phyloP scores from a whole-genome alignment of 371 early-diverging fungal species.

The Enterocytospora artemiae region DNA sequence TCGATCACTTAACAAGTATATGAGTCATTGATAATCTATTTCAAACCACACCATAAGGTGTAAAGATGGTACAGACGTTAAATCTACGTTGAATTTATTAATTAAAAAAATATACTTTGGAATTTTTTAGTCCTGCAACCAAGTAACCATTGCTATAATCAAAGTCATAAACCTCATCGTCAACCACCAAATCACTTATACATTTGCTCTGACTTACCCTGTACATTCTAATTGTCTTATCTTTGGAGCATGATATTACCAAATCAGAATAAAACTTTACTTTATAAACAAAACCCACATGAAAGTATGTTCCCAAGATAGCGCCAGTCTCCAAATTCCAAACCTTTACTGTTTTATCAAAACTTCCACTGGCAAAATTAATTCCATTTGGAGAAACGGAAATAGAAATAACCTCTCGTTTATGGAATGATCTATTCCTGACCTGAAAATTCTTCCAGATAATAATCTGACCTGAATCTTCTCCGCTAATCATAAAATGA shows the following conservation, averaged over 20 bases:
- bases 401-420: slow-evolving; percentile 85
- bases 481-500: slow-evolving; percentile 57
- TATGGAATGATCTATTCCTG: slow-evolving; percentile 78
- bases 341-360: slow-evolving; percentile 84
- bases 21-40: no score
- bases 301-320: slow-evolving; percentile 70
- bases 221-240: slow-evolving; percentile 85
- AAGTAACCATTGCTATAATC: slow-evolving; percentile 47
- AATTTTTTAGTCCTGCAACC: slow-evolving; percentile 54
- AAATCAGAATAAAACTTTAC: slow-evolving; percentile 65
- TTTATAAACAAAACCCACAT: slow-evolving; percentile 76
- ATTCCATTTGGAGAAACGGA: slow-evolving; percentile 77
- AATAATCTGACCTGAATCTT: slow-evolving; percentile 60
- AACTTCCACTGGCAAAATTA: slow-evolving; percentile 80
- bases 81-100: no score
- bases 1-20: no score
- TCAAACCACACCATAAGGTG: no score
- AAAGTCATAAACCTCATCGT: slow-evolving; percentile 56
- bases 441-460: slow-evolving; percentile 64
- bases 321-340: slow-evolving; percentile 75
- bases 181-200: slow-evolving; percentile 55
- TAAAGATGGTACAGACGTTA: no score
- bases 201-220: slow-evolving; percentile 60
- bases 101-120: slow-evolving; percentile 55
- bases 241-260: slow-evolving; percentile 72